Base-by-base conservation (phyloP, 1,284 basidiomycete genomes). In the Sanghuangporus weigelae region DNA sequence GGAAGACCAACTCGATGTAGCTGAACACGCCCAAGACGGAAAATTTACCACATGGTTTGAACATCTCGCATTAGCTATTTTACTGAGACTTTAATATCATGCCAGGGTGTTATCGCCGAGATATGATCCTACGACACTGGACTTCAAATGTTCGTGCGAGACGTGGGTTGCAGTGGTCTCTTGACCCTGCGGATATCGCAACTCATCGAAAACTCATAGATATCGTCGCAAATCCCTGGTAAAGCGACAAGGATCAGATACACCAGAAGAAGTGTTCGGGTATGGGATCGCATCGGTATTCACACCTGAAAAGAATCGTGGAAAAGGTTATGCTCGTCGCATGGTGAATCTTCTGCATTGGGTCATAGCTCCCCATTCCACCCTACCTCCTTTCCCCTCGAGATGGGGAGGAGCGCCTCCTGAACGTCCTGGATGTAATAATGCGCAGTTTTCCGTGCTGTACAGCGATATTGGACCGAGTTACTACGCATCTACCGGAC, bases 391-490 rank as follows among this genome's bases (percentile, higher is more conserved):
- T 0, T 80, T 80, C 68, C 79, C 79, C 5, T 49, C 67, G 0
- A 69, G 66, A 40, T 81, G 78, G 79, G 79, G 79, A 14, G 23
- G 51, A 8, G 44, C 71, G 7, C 75, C 76, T 12, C 77, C 77
- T 7, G 66, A 68, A 59, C 21, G 64, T 21, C 59, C 67, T 63
- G 69, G 42, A 66, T 66, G 68, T 19, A 70, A 74, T 7, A 69
- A 76, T 57, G 79, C 72, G 1, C 65, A 69, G 6, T 83, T 86
- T 67, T 86, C 84, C 1, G 78, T 79, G 10, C 74, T 90, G 5
- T 89, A 84, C 73, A 89, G 85, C 70, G 87, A 89, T 67, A 74
- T 89, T 31, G 86, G 87, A n/a, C 49, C 56, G 2, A 69, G 76
- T 0, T 86, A 86, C 70, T 90, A 89, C 71, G 67, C 66, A 6